Evolutionary conservation across 768 basidiomycete species (phyloP).

Genomic region (Boletus vermiculosoides): DNA sequence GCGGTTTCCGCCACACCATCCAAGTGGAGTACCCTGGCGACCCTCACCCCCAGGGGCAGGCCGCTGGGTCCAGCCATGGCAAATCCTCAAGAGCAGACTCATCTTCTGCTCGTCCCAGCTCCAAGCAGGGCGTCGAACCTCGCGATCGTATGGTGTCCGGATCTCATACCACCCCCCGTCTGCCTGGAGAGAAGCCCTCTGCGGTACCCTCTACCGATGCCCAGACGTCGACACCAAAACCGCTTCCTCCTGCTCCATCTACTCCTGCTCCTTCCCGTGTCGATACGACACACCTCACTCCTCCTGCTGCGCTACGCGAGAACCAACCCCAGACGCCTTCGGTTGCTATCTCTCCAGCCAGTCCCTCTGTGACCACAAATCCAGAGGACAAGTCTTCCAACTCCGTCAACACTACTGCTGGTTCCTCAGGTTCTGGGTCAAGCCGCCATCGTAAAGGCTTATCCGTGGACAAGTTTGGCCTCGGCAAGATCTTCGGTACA

Average conservation of each 20-base stretch:
- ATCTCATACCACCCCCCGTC: constrained; percentile 3
- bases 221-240: constrained; percentile 22
- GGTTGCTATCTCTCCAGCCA: constrained; percentile 41
- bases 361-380: constrained; percentile 37
- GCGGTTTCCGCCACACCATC: constrained; percentile 82
- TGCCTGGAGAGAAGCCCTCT: constrained; percentile 18
- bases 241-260: constrained; percentile 30
- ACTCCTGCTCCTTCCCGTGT: constrained; percentile 20
- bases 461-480: constrained; percentile 76
- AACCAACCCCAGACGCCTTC: constrained; percentile 30
- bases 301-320: constrained; percentile 29
- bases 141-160: constrained; percentile 22
- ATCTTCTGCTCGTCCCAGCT: constrained; percentile 7
- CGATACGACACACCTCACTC: constrained; percentile 21
- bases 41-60: constrained; percentile 30
- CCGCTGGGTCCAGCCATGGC: constrained; percentile 19
- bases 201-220: constrained; percentile 11
- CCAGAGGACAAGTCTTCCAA: constrained; percentile 29
- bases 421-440: constrained; percentile 40
- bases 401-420: constrained; percentile 28
- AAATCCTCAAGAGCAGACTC: constrained; percentile 20
- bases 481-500: constrained; percentile 69
- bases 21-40: constrained; percentile 90
- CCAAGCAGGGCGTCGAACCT: constrained; percentile 15
- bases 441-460: constrained; percentile 65